A percentile compares a stretch with the other conserved stretches of the same genome.
Evolutionary conservation across 1,284 basidiomycete genomes (phyloP).

Genomic region (Ustilago trichophora): DNA sequence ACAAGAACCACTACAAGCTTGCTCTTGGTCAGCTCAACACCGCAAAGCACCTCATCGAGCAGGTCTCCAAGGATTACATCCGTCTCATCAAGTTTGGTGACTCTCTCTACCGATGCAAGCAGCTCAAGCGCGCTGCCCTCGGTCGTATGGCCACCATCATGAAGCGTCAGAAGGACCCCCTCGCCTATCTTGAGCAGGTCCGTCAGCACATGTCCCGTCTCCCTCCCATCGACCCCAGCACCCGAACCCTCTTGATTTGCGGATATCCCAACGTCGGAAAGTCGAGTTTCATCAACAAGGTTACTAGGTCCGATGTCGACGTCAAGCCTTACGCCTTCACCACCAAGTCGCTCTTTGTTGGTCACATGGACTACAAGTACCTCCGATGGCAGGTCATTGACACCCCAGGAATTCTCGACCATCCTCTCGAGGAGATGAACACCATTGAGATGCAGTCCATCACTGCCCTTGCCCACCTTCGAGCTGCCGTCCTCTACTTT

Average conservation of each 20-base stretch:
- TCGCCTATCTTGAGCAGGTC: constrained; percentile 66
- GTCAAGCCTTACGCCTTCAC: constrained; percentile 67
- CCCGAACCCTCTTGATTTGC: constrained; percentile 63
- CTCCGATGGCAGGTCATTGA: constrained; percentile 66
- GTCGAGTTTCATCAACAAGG: constrained; percentile 66
- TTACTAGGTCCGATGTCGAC: constrained; percentile 65
- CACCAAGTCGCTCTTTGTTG: constrained; percentile 66
- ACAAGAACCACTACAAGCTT: constrained; percentile 67
- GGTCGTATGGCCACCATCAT: constrained; percentile 67
- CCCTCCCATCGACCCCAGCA: constrained; percentile 64
- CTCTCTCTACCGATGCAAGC: constrained; percentile 66
- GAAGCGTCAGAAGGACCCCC: constrained; percentile 65
- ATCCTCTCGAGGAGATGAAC: constrained; percentile 67
- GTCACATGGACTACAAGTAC: constrained; percentile 67
- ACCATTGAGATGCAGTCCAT: constrained; percentile 67
- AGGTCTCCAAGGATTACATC: constrained; percentile 66
- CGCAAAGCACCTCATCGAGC: constrained; percentile 64
- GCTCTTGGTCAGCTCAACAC: constrained; percentile 66
- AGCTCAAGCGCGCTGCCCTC: constrained; percentile 65
- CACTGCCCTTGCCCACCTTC: constrained; percentile 64
- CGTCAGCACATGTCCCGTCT: constrained; percentile 67
- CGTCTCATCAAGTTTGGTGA: constrained; percentile 66
- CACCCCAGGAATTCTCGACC: constrained; percentile 66
- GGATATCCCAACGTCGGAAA: constrained; percentile 67
- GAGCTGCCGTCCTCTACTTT: constrained; percentile 65